Base-by-base conservation (phyloP, 305 asterid species). In the Galium porrigens region DNA sequence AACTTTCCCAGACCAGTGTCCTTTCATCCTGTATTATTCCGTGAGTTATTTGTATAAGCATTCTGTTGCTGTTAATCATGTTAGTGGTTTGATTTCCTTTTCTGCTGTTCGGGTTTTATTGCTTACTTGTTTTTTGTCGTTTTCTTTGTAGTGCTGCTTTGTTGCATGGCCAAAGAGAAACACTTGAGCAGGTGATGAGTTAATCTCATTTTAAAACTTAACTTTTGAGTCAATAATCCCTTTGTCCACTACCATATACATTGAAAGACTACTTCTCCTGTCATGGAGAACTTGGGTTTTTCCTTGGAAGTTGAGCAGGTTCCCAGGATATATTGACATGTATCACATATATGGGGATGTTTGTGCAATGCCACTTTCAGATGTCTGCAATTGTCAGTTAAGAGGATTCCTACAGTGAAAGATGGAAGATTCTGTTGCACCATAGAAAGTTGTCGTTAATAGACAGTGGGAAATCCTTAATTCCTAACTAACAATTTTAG, bases 1-100 rank as follows among this genome's bases (percentile, higher is more conserved):
- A 94, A 75, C 97, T 94, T 64, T 89, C 92, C 70, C 97, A 82
- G 77, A 67, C 76, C 79, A 84, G 96, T 69, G 75, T 79, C 71
- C 82, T 90, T 71, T 77, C 97, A 22, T 94, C 97, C 66, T 82
- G 82, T 75, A 86, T 94, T 74, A 84, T 85, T 59, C 99, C 96
- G 96, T 89, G 80, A 68, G 91, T 82, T 73, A 70, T 71, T 62
- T 53, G 3, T 17, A n/a, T 58, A 53, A 67, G 63, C 34, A 41
- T 68, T 73, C 44, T 32, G 22, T 61, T 27, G 59, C 37, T 59
- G 46, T 14, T 30, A 14, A 41, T 18, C 55, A 56, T 59, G 46
- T 5, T 30, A 18, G 32, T 48, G 67, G 64, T 70, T 5, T n/a
- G 27, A 6, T 33, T 29, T 25, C 46, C 15, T 66, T 39, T 12